Conservation (phyloP, 306 rosid species). For the Sphenostylis stenocarpa region DNA sequence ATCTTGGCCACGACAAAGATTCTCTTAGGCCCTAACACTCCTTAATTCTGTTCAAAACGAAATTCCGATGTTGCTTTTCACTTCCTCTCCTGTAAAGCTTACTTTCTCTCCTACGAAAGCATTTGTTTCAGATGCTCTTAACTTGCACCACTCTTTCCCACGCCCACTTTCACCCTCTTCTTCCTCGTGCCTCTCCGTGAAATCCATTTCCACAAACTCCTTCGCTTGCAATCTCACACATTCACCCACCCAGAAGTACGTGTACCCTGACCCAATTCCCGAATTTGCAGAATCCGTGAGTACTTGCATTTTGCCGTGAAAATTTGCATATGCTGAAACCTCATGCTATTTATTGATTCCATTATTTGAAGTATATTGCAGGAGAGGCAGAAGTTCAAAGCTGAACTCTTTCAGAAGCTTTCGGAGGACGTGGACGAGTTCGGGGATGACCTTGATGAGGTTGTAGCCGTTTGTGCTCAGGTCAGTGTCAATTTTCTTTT, state of each 20-base stretch:
- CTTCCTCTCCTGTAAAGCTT: background rate
- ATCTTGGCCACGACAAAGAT: background rate
- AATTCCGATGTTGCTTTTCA: constrained; percentile 24
- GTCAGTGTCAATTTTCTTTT: constrained; percentile 33
- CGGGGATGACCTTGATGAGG: constrained; percentile 54
- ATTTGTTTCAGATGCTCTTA: constrained; percentile 20
- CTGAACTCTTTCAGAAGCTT: constrained; percentile 53
- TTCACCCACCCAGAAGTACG: constrained; percentile 35
- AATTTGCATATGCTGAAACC: background rate
- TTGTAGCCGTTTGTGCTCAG: constrained; percentile 62
- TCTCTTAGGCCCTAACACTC: background rate
- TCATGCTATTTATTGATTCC: background rate
- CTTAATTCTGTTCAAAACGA: background rate
- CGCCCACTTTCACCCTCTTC: background rate
- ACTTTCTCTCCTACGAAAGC: constrained; percentile 38
- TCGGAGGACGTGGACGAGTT: constrained; percentile 50
- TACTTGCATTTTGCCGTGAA: background rate
- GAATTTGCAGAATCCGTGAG: constrained; percentile 45
- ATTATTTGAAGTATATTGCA: constrained; percentile 6
- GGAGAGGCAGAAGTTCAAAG: constrained; percentile 69
- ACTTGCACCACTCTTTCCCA: constrained; percentile 15
- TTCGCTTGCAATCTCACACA: constrained; percentile 25
- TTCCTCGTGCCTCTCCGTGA: background rate
- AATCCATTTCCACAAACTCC: constrained; percentile 29
- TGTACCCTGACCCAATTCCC: constrained; percentile 65